Base-by-base conservation (phyloP, 2,329 filamentous ascomycete genomes). In the Trichoderma harzianum region DNA sequence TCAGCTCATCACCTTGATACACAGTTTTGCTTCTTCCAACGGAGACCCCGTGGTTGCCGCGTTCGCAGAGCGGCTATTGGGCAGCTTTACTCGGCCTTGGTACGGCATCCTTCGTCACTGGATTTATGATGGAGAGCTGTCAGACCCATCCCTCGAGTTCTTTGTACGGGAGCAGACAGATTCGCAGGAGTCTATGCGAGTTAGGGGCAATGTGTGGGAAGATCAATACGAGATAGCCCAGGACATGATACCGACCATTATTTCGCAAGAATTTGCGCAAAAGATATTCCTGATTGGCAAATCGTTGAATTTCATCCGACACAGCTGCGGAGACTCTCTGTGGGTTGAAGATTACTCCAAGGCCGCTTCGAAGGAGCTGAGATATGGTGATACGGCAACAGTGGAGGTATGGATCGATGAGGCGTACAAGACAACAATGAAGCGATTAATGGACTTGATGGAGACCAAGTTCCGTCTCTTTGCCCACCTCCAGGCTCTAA, bases 261-360 rank as follows among this genome's bases (percentile, higher is more conserved):
- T 98, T 76, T 97, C 94, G 0, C 88, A 92, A 58, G 95, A 97
- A 73, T 98, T 99, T 82, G 94, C 96, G 0, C 93, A 96, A 76
- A 98, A 98, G 79, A 93, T 99, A 7, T 98, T 98, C 77, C 84
- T 99, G 8, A 99, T 99, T 76, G 96, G 96, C 71, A 99, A 99
- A 81, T 97, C 95, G 5, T 87, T 99, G 69, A 99, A 99, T 81
- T 99, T 99, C 82, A 98, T 99, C 79, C 91, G 96, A 28, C 95
- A 98, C 81, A 95, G 94, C 76, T 99, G 96, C 79, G 92, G 92
- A 10, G 97, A 99, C 80, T 93, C 94, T 28, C 90, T 91, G 36
- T 99, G 96, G 96, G 96, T 99, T 2, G 95, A 98, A 78, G 91
- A 91, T 36, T 98, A 99, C 82, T 97, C 95, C 32, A 97, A 97